Conservation (phyloP, 177 flowering plant genomes). For the Vitis hybrid region DNA sequence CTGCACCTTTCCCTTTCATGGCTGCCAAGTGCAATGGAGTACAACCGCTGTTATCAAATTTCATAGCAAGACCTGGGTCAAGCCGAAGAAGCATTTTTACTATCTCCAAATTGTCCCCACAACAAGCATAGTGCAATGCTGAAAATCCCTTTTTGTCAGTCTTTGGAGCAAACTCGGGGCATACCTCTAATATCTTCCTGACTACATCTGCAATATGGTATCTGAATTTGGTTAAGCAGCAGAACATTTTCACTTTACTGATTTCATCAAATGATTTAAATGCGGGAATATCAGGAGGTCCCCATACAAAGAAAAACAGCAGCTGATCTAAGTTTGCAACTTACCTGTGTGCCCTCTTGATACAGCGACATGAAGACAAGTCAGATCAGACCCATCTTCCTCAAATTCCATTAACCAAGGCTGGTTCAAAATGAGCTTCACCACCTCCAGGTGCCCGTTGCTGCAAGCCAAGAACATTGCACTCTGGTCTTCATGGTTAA, state of each 20-base stretch:
- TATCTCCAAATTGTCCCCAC: constrained; percentile 5
- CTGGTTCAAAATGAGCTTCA: constrained; percentile 1
- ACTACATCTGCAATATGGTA: background rate
- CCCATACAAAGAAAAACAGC: too few relatives aligned
- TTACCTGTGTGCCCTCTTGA: constrained; percentile 7
- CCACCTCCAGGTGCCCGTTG: constrained; percentile 3
- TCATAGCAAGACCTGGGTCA: background rate
- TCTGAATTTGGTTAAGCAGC: too few relatives aligned
- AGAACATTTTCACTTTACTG: too few relatives aligned
- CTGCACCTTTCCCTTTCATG: background rate
- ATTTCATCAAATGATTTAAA: too few relatives aligned
- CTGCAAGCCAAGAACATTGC: constrained; percentile 4
- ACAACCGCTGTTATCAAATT: background rate
- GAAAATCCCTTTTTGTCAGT: constrained; percentile 6
- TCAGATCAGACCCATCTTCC: background rate
- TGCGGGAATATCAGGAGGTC: too few relatives aligned
- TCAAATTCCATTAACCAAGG: constrained; percentile 1
- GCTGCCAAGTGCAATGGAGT: constrained; percentile 10
- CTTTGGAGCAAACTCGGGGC: constrained; percentile 6
- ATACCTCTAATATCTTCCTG: background rate
- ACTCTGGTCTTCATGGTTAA: background rate
- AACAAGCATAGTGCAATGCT: constrained; percentile 17
- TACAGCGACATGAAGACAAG: background rate
- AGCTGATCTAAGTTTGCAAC: background rate
- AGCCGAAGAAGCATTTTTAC: background rate